These are phyloP conservation scores for Aureobasidium zeae DNA, from an alignment of 2,329 filamentous ascomycete genomes.

Conservation along the genomic window DNA sequence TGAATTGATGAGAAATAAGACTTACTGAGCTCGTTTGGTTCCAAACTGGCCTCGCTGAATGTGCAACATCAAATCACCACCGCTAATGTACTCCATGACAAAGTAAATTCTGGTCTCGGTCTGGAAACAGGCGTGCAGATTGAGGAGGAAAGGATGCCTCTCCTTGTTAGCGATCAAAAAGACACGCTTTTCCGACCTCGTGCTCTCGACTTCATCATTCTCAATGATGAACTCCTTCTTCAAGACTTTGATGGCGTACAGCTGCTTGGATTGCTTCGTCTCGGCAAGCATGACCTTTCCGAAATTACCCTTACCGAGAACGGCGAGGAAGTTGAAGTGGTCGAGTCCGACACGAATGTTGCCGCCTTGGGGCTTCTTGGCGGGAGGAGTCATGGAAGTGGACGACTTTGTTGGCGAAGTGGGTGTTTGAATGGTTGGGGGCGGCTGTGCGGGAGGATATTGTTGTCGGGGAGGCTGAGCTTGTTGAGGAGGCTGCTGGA, in stretches of 20 bases:
- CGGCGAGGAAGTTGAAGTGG: constrained; percentile 98
- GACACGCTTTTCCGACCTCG: constrained; percentile 92
- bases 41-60: constrained; percentile 96
- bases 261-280: constrained; percentile 80
- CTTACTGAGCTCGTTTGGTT: constrained; percentile 87
- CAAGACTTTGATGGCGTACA: constrained; percentile 97
- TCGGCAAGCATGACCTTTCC: constrained; percentile 99
- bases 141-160: constrained; percentile 89
- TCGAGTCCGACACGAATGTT: constrained; percentile 85
- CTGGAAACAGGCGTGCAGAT: constrained; percentile 95
- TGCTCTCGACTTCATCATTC: constrained; percentile 97
- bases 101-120: constrained; percentile 98
- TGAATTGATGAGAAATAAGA: no score
- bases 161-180: constrained; percentile 97
- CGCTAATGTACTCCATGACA: constrained; percentile 98
- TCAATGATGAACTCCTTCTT: constrained; percentile 99
- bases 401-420: constrained; percentile 16
- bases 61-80: constrained; percentile 97
- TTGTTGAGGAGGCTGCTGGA: constrained; percentile 39
- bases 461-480: constrained; percentile 30
- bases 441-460: constrained; percentile 43
- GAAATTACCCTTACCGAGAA: constrained; percentile 97
- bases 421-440: constrained; percentile 34
- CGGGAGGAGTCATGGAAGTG: constrained; percentile 52
- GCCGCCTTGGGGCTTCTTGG: constrained; percentile 58